These are phyloP conservation scores for Anthracocystis panici-leucophaei DNA, from an alignment of 1,284 basidiomycete genomes.

Conservation along the genomic window DNA sequence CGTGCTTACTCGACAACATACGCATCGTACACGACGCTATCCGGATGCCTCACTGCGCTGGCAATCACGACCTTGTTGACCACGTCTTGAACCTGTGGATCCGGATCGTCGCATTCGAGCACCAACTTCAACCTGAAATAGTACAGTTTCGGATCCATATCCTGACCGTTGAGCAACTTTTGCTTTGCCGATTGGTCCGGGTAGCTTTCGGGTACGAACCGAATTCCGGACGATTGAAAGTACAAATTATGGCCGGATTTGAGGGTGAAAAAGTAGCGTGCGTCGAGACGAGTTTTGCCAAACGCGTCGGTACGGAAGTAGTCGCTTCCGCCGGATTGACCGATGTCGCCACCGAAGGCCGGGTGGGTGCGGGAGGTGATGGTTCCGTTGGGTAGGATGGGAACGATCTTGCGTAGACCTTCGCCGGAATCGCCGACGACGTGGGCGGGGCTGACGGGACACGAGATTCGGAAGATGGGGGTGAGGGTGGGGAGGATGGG, in stretches of 20 bases:
- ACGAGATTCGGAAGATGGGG: constrained; percentile 26
- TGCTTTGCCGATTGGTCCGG: constrained; percentile 23
- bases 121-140: constrained; percentile 39
- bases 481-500: constrained; percentile 15
- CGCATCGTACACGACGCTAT: constrained; percentile 33
- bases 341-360: constrained; percentile 25
- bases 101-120: constrained; percentile 35
- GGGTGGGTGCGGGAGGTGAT: constrained; percentile 21
- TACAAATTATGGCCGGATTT: constrained; percentile 32
- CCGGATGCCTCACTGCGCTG: constrained; percentile 26
- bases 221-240: constrained; percentile 34
- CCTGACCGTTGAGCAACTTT: constrained; percentile 15
- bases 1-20: constrained; percentile 31
- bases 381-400: constrained; percentile 24
- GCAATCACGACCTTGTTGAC: constrained; percentile 46
- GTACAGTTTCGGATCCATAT: constrained; percentile 30
- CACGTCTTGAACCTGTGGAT: constrained; percentile 29
- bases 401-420: constrained; percentile 39
- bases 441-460: constrained; percentile 18
- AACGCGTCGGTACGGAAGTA: constrained; percentile 36
- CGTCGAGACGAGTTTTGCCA: constrained; percentile 39
- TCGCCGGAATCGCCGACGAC: constrained; percentile 35
- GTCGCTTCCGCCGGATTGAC: constrained; percentile 34
- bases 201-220: constrained; percentile 25
- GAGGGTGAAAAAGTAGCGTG: constrained; percentile 39